These are phyloP conservation scores for Solanum rostratum DNA, from an alignment of 257 asterid genomes.

Conservation along the genomic window DNA sequence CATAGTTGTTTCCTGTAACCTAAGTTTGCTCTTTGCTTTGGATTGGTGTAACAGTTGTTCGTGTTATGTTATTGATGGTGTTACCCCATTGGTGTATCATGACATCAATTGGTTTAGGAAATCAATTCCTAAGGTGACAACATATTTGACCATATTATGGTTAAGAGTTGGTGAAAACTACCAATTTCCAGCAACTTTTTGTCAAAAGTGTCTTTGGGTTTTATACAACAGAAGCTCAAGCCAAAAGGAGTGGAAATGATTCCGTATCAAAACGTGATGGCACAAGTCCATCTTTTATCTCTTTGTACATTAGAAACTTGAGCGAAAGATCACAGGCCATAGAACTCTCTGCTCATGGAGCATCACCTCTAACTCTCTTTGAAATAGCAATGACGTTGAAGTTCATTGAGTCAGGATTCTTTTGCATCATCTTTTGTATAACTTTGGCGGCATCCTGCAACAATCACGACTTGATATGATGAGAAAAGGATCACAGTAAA, in stretches of 20 bases:
- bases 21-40: too few species aligned
- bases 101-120: neutral
- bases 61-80: too few species aligned
- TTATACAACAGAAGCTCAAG: neutral
- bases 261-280: neutral
- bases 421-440: slow-evolving; percentile 46
- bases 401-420: slow-evolving; percentile 62
- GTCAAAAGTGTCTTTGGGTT: neutral
- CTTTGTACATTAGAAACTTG: neutral
- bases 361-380: slow-evolving; percentile 30
- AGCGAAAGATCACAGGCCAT: neutral
- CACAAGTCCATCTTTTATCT: neutral
- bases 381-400: slow-evolving; percentile 75
- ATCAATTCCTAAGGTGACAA: neutral
- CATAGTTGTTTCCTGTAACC: too few species aligned
- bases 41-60: too few species aligned
- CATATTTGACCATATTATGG: neutral
- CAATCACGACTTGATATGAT: neutral
- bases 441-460: slow-evolving; percentile 74
- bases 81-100: too few species aligned
- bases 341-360: neutral
- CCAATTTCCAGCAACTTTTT: neutral
- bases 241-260: neutral
- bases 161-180: neutral
- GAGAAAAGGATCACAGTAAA: neutral